phyloP scores from a whole-genome alignment of 2,329 filamentous ascomycete species.

The Monilinia polystroma region DNA sequence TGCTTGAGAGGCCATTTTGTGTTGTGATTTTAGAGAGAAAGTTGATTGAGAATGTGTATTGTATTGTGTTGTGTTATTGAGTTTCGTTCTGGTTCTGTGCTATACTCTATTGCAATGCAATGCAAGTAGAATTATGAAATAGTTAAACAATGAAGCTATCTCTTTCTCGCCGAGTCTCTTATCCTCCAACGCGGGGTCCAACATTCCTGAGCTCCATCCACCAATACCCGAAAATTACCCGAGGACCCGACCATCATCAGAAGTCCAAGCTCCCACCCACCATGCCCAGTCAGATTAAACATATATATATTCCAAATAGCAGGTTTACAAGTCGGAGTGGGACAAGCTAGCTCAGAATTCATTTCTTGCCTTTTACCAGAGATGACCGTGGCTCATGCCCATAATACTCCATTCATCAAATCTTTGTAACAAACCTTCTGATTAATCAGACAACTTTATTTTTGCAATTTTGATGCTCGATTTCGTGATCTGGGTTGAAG shows the following conservation, averaged over 20 bases:
- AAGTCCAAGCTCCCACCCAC: neutral
- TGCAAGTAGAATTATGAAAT: too few species aligned
- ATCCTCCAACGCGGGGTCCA: conserved; percentile 9
- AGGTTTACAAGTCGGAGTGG: conserved; percentile 35
- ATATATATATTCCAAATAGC: conserved; percentile 27
- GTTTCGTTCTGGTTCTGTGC: neutral
- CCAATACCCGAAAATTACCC: neutral
- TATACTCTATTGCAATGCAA: neutral
- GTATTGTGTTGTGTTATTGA: neutral
- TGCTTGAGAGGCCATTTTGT: conserved; percentile 40
- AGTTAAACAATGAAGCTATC: too few species aligned
- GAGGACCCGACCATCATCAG: too few species aligned
- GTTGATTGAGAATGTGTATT: neutral
- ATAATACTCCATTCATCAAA: conserved; percentile 52
- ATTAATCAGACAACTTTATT: conserved; percentile 32
- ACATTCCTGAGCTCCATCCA: conserved; percentile 11
- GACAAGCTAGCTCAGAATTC: conserved; percentile 43
- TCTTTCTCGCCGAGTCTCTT: neutral
- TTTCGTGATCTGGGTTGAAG: neutral
- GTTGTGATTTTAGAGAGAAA: neutral
- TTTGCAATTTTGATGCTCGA: conserved; percentile 21
- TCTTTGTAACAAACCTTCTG: conserved; percentile 48
- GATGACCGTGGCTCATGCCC: conserved; percentile 46
- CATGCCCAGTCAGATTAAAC: accelerated
- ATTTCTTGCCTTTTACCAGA: conserved; percentile 45